These are phyloP conservation scores for Gynandropsis gynandra DNA, from an alignment of 345 rosid species.

Conservation along the genomic window DNA sequence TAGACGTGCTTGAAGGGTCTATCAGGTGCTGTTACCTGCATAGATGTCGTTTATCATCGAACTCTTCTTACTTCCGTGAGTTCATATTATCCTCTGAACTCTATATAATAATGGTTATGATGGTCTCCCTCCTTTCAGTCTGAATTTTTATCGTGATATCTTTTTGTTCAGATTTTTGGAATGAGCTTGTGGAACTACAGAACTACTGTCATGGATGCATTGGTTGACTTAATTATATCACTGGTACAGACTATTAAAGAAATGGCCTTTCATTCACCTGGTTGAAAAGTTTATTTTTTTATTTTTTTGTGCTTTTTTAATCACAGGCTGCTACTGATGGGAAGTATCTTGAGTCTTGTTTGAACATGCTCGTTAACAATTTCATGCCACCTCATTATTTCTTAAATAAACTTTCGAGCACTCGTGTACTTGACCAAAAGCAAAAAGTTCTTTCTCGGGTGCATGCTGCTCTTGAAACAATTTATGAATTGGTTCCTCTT, in stretches of 20 bases:
- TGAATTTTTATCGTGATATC: slow-evolving; percentile 1
- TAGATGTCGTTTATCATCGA: slow-evolving; percentile 48
- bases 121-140: neutral
- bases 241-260: slow-evolving; percentile 42
- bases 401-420: slow-evolving; percentile 33
- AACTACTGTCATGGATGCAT: slow-evolving; percentile 62
- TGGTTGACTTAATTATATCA: slow-evolving; percentile 51
- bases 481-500: slow-evolving; percentile 62
- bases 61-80: slow-evolving; percentile 64
- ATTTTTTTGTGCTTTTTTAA: slow-evolving; percentile 1
- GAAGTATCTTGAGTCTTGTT: slow-evolving; percentile 52
- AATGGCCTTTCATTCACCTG: neutral
- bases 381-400: slow-evolving; percentile 51
- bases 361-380: slow-evolving; percentile 60
- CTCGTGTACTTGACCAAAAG: slow-evolving; percentile 40
- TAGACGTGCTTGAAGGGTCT: slow-evolving; percentile 65
- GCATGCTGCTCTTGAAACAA: slow-evolving; percentile 55
- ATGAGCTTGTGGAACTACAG: slow-evolving; percentile 70
- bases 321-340: slow-evolving; percentile 70
- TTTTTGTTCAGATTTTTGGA: slow-evolving; percentile 46
- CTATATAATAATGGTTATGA: neutral
- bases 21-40: slow-evolving; percentile 58
- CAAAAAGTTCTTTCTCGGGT: slow-evolving; percentile 60
- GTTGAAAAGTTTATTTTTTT: neutral
- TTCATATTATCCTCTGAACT: slow-evolving; percentile 6